Evolutionary conservation across 2,329 filamentous ascomycete genomes (phyloP).

Genomic region (Xylaria sp.): DNA sequence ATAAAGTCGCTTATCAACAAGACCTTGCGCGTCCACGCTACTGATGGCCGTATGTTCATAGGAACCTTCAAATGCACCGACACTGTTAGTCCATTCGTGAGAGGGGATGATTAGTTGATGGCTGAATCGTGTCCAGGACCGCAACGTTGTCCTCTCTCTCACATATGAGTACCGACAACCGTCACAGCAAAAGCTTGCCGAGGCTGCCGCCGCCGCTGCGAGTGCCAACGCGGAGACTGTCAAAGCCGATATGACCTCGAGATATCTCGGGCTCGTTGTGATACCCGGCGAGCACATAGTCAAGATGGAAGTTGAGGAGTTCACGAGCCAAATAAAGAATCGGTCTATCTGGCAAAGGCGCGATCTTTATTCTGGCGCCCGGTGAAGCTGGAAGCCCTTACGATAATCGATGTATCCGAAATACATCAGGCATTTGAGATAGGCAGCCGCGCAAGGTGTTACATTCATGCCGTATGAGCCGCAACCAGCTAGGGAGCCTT

Average conservation of each 20-base stretch:
- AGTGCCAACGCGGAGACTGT: constrained; percentile 55
- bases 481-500: not conserved
- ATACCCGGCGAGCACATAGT: constrained; percentile 86
- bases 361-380: constrained; percentile 36
- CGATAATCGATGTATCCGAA: not conserved
- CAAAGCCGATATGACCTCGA: constrained; percentile 78
- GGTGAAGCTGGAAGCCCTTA: not conserved
- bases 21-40: constrained; percentile 80
- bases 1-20: constrained; percentile 77
- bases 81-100: constrained; percentile 63
- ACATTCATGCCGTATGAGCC: not conserved
- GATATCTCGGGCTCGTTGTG: constrained; percentile 89
- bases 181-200: constrained; percentile 58
- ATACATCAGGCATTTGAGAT: not conserved
- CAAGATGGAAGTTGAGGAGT: constrained; percentile 89
- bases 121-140: constrained; percentile 67
- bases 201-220: constrained; percentile 49
- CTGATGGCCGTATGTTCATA: constrained; percentile 87
- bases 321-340: constrained; percentile 62
- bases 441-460: not conserved
- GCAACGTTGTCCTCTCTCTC: constrained; percentile 85
- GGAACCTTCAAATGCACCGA: constrained; percentile 96
- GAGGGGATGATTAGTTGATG: not conserved
- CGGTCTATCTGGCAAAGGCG: constrained; percentile 42
- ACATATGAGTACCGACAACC: constrained; percentile 92